Conservation (phyloP, 257 asterid genomes). For the Solanum paucissectum region DNA sequence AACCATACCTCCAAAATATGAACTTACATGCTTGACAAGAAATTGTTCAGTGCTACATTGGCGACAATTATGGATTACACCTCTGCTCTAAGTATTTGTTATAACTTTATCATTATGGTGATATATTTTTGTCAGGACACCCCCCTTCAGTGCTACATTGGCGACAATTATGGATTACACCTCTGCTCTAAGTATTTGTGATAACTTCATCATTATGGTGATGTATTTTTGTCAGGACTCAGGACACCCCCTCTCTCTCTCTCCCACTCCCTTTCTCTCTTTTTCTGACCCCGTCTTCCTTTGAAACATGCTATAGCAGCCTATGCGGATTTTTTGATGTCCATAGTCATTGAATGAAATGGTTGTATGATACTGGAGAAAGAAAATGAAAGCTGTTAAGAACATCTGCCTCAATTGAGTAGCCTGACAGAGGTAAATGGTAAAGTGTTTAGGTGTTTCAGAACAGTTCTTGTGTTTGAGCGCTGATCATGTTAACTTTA, state of each 20-base stretch:
- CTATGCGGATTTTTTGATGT: background rate
- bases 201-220: background rate
- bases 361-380: background rate
- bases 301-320: background rate
- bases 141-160: background rate
- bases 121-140: background rate
- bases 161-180: background rate
- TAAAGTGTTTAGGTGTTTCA: background rate
- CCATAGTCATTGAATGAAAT: background rate
- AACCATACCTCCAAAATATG: background rate
- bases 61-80: background rate
- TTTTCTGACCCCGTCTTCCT: background rate
- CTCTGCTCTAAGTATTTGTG: background rate
- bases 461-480: background rate
- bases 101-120: background rate
- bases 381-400: background rate
- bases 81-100: background rate
- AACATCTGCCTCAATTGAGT: background rate
- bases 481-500: background rate
- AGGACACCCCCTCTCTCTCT: background rate
- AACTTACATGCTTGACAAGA: background rate
- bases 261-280: background rate
- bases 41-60: background rate
- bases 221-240: background rate
- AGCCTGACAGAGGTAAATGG: background rate